phyloP scores from a whole-genome alignment of 2,329 filamentous ascomycete genomes.

The Purpureocillium lavendulum region DNA sequence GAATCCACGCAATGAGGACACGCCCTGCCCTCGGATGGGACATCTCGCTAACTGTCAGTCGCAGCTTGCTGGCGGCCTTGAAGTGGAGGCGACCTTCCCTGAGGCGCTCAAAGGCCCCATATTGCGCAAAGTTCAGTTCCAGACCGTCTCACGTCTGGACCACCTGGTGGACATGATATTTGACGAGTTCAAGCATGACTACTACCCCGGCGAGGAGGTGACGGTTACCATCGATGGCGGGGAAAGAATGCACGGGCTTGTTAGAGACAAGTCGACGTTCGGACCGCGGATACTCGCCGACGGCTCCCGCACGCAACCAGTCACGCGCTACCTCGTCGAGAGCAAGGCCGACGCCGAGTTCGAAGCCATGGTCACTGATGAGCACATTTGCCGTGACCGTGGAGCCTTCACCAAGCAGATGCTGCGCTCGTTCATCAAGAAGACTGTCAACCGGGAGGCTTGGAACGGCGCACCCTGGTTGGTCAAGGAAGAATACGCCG shows the following conservation, averaged over 20 bases:
- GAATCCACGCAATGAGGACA: too few relatives aligned
- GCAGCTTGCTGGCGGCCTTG: constrained; percentile 69
- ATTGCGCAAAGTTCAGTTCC: constrained; percentile 84
- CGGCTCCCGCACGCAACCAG: constrained; percentile 61
- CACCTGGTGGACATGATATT: constrained; percentile 62
- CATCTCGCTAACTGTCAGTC: not conserved
- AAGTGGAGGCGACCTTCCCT: constrained; percentile 87
- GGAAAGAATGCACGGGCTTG: constrained; percentile 62
- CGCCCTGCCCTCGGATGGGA: not conserved
- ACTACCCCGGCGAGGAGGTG: constrained; percentile 82
- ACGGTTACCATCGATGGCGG: constrained; percentile 62
- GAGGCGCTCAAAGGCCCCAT: constrained; percentile 87
- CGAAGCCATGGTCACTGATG: constrained; percentile 71
- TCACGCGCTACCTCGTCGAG: constrained; percentile 73
- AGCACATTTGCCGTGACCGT: constrained; percentile 77
- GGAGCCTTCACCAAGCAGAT: constrained; percentile 94
- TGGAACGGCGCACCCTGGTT: constrained; percentile 98
- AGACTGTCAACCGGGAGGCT: constrained; percentile 81
- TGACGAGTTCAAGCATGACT: constrained; percentile 79
- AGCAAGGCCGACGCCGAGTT: constrained; percentile 56
- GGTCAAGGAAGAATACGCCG: constrained; percentile 79
- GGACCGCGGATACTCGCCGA: constrained; percentile 51
- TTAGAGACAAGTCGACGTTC: constrained; percentile 80
- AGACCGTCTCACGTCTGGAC: constrained; percentile 81
- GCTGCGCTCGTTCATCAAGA: constrained; percentile 87